Conservation (phyloP, 352 stramenopile genomes). For the Pilasporangium apinafurcum region DNA sequence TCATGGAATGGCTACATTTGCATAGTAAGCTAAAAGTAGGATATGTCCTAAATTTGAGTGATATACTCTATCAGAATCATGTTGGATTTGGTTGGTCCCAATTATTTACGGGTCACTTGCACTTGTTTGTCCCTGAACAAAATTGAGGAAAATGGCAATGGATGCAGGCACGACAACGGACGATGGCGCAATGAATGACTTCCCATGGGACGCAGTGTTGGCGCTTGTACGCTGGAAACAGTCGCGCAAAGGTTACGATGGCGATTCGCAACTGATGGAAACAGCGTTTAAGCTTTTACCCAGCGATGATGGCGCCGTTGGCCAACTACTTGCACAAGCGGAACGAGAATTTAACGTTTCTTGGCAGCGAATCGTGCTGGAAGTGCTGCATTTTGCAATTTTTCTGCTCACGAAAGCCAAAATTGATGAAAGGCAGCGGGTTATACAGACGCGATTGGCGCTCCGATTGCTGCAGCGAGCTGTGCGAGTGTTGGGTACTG, state of each 20-base stretch:
- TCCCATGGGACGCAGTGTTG: constrained; percentile 37
- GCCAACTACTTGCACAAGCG: constrained; percentile 14
- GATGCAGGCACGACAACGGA: background rate
- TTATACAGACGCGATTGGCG: constrained; percentile 25
- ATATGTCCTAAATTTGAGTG: background rate
- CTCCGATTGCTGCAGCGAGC: constrained; percentile 50
- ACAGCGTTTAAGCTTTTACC: constrained; percentile 27
- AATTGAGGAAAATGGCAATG: background rate
- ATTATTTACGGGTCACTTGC: background rate
- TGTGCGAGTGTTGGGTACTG: constrained; percentile 33
- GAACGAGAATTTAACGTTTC: constrained; percentile 52
- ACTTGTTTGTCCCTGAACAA: background rate
- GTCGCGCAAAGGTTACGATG: constrained; percentile 45
- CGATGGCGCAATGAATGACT: constrained; percentile 3
- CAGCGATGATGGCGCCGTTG: too few relatives aligned
- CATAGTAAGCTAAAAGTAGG: background rate
- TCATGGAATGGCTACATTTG: background rate
- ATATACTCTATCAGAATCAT: constrained; percentile 3
- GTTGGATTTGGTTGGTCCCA: background rate
- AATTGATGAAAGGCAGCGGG: constrained; percentile 16
- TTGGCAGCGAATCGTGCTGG: constrained; percentile 44
- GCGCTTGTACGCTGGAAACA: constrained; percentile 63
- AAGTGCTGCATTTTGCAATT: constrained; percentile 64
- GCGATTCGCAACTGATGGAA: constrained; percentile 29
- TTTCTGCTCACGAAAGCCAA: constrained; percentile 57